Base-by-base conservation (phyloP, 345 rosid species). In the Melaleuca quinquenervia region DNA sequence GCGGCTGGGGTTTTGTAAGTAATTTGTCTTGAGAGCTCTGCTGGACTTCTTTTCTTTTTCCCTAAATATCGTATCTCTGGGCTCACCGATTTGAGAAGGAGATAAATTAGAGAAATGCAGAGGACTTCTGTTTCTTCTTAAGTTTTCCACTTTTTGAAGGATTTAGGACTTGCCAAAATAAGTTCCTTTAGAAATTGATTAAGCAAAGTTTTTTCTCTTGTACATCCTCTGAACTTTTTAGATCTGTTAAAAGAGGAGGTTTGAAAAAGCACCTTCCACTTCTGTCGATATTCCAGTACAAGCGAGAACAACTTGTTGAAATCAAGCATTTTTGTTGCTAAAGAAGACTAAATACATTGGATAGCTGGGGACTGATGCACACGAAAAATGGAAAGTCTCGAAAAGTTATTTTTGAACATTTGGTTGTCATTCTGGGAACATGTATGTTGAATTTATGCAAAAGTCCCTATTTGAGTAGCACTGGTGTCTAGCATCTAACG, bases 1-100 rank as follows among this genome's bases (percentile, higher is more conserved):
- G 97, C 41, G 95, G 98, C 83, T 97, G 98, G 98, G 98, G 98
- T 64, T 97, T 95, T 84, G 98, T 96, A 89, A 94, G 98, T 94
- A 85, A 82, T 86, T 85, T 22, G 60, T 82, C 75, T 80, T 82
- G 82, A 44, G 41, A 54, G 80, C 52, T 26, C 82, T 50, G 50
- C 70, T 48, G 44, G 10, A 60, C 14, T 50, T 20, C 26, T 11
- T 44, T 12, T 29, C 21, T 20, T 50, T 86, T 52, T 51, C 29
- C 53, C 22, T 9, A 60, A 74, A 27, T 20, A 74, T 8, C 26
- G 13, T 20, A 18, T 70, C 26, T 70, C 36, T 70, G 48, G 80
- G 80, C 24, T 70, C 80, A 70, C 80, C 6, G 44, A 70, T 70
- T 18, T 36, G 80, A 10, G 80, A 32, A 70, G 80, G 36, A 18